A percentile compares a stretch with the other conserved stretches of the same genome.
These are phyloP conservation scores for Euphorbia schlechtendalii DNA, from an alignment of 441 rosid species.

Conservation along the genomic window DNA sequence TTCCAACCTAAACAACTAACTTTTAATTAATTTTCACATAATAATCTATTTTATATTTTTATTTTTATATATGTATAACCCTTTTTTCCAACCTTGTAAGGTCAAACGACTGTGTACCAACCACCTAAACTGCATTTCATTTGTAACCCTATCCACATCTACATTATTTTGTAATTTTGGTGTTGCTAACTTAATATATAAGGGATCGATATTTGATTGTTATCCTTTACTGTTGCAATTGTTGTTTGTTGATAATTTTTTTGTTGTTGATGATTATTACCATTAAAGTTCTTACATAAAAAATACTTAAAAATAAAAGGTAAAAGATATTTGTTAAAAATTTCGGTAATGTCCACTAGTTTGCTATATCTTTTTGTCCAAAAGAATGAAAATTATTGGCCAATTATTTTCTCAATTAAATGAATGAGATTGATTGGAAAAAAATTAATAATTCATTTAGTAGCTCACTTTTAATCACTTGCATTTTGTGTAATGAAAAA, in stretches of 20 bases:
- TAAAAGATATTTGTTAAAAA: too few species aligned
- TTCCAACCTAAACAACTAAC: too few species aligned
- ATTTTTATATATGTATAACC: neutral
- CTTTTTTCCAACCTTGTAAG: neutral
- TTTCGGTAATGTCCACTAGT: too few species aligned
- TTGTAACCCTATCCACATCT: neutral
- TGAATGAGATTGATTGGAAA: neutral
- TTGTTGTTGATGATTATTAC: too few species aligned
- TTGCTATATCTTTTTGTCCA: neutral
- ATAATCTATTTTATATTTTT: too few species aligned
- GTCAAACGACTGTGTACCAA: conserved; percentile 14
- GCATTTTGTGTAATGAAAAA: neutral
- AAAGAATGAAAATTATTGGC: neutral
- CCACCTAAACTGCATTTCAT: neutral
- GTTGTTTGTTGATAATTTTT: too few species aligned
- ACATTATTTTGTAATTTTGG: neutral
- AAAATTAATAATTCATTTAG: neutral
- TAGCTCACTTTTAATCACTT: neutral
- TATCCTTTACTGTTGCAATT: too few species aligned
- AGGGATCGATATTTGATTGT: too few species aligned
- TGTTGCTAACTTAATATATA: too few species aligned
- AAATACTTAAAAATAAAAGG: too few species aligned
- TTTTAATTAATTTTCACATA: too few species aligned
- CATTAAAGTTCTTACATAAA: too few species aligned
- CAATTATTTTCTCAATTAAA: neutral